phyloP scores from a whole-genome alignment of 2,329 filamentous ascomycete species.

The Trichoderma guizhouense region DNA sequence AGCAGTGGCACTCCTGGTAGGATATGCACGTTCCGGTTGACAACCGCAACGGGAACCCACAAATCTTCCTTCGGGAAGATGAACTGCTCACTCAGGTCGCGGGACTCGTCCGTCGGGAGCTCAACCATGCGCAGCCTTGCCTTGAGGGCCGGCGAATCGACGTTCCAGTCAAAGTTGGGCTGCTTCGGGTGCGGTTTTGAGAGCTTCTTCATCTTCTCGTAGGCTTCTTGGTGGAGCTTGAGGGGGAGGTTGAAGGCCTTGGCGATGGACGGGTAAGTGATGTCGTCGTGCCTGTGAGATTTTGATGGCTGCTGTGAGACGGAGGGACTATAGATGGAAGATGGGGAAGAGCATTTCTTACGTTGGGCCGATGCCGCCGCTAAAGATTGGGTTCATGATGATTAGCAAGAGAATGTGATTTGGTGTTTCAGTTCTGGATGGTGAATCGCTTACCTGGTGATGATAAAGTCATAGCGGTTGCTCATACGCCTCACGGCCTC shows the following conservation, averaged over 20 bases:
- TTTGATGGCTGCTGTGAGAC: constrained; percentile 22
- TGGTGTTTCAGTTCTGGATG: neutral
- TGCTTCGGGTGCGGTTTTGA: constrained; percentile 71
- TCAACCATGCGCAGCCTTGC: constrained; percentile 91
- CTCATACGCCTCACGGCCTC: constrained; percentile 88
- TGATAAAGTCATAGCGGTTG: constrained; percentile 84
- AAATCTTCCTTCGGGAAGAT: constrained; percentile 76
- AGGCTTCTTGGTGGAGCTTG: constrained; percentile 72
- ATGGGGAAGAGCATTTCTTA: constrained; percentile 40
- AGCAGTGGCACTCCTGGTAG: constrained; percentile 84
- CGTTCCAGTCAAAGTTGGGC: constrained; percentile 79
- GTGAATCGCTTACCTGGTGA: constrained; percentile 60
- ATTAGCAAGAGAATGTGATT: neutral
- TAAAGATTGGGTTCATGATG: constrained; percentile 25
- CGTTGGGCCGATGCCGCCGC: constrained; percentile 94
- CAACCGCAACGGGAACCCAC: constrained; percentile 86
- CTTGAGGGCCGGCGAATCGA: constrained; percentile 69
- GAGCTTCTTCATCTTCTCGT: constrained; percentile 77
- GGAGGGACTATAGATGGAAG: neutral
- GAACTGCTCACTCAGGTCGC: constrained; percentile 66
- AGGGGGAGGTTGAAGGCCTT: constrained; percentile 79
- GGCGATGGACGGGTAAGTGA: constrained; percentile 91
- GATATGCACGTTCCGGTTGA: constrained; percentile 92
- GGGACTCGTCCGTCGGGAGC: constrained; percentile 69
- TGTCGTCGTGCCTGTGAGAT: constrained; percentile 78